Percentiles rank a stretch among this genome's conserved stretches.
phyloP scores from a whole-genome alignment of 2,329 filamentous ascomycete species.

The Diaporthe aspalathi region DNA sequence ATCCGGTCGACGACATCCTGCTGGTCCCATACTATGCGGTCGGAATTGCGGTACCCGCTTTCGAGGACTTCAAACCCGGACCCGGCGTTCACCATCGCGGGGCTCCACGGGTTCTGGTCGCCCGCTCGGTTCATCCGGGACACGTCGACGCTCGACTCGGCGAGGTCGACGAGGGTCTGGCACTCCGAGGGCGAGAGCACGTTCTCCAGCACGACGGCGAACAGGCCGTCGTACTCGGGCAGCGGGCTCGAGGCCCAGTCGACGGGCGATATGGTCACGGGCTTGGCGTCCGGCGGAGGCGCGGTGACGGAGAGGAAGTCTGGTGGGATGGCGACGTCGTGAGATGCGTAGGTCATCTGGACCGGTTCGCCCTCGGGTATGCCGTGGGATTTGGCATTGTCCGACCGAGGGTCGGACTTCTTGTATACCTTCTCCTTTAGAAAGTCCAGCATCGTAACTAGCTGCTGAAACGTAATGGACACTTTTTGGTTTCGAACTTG shows the following conservation, averaged over 20 bases:
- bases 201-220: slow-evolving; percentile 73
- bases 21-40: slow-evolving; percentile 82
- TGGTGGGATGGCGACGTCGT: slow-evolving; percentile 54
- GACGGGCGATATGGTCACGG: slow-evolving; percentile 60
- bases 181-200: slow-evolving; percentile 75
- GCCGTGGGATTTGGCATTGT: slow-evolving; percentile 22
- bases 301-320: slow-evolving; percentile 56
- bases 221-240: slow-evolving; percentile 63
- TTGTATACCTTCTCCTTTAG: not conserved
- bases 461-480: too few species aligned
- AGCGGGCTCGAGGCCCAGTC: slow-evolving; percentile 64
- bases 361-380: slow-evolving; percentile 34
- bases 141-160: slow-evolving; percentile 65
- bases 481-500: too few species aligned
- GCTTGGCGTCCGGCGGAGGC: slow-evolving; percentile 54
- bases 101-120: slow-evolving; percentile 65
- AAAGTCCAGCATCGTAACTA: slow-evolving; percentile 23
- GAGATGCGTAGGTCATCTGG: slow-evolving; percentile 46
- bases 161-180: slow-evolving; percentile 60
- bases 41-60: slow-evolving; percentile 73
- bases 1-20: slow-evolving; percentile 71
- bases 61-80: slow-evolving; percentile 68
- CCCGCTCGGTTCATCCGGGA: slow-evolving; percentile 38
- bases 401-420: slow-evolving; percentile 30
- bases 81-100: slow-evolving; percentile 76